These are phyloP conservation scores for Tephrocybe sp. DNA, from an alignment of 768 basidiomycete genomes.

Conservation along the genomic window DNA sequence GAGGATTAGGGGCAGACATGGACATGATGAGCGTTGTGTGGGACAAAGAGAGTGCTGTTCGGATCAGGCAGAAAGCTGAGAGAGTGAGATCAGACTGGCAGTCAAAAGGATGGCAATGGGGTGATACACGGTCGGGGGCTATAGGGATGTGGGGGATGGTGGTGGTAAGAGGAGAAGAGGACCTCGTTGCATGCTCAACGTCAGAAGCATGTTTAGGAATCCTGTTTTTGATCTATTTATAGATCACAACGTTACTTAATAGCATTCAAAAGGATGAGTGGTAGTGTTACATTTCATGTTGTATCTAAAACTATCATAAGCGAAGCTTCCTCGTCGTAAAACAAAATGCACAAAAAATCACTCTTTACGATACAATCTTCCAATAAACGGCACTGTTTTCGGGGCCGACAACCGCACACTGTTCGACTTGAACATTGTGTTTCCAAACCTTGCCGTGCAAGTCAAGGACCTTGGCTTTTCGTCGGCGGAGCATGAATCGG, in stretches of 20 bases:
- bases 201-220: neutral
- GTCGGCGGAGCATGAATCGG: constrained; percentile 57
- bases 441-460: constrained; percentile 61
- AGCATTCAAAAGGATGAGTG: no score
- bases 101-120: constrained; percentile 5
- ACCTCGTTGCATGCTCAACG: constrained; percentile 1
- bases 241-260: neutral
- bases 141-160: neutral
- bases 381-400: constrained; percentile 71
- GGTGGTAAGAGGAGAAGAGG: constrained; percentile 1
- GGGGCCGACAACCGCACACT: constrained; percentile 61
- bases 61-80: neutral
- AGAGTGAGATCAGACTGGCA: constrained; percentile 7
- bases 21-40: constrained; percentile 2
- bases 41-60: neutral
- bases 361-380: constrained; percentile 40
- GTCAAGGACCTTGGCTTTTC: constrained; percentile 56
- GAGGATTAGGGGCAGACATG: constrained; percentile 8
- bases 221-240: neutral
- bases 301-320: neutral
- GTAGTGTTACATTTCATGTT: neutral
- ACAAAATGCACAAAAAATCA: neutral
- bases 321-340: neutral
- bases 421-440: constrained; percentile 61
- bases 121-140: neutral